Evolutionary conservation across 2,329 filamentous ascomycete species (phyloP), one percentile per base, ranked within the genome.

Genomic region (Aureobasidium sp.): DNA sequence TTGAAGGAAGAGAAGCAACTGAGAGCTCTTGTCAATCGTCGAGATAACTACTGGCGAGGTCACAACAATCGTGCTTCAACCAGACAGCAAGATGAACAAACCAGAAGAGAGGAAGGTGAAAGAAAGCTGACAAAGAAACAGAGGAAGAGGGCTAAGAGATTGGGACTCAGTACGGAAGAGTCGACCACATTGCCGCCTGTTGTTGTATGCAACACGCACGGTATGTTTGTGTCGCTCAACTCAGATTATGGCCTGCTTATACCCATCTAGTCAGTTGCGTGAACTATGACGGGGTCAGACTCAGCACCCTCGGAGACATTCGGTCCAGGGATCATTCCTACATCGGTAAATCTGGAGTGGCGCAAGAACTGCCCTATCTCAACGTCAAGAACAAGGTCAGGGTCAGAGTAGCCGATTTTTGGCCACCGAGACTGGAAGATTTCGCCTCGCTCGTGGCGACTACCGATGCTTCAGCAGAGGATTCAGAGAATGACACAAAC

Each of bases 331-430:
- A 48, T 12, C 52, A 54, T n/a, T 33, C n/a, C 12, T 54, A 47
- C 17, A 44, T 37, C 6, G 37, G 33, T 17, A 50, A 29, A 22
- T 45, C 37, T 27, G 49, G 60, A 14, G 29, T 49, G 14, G 65
- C 71, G 24, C 78, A 78, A 62, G 70, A 68, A 2, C 69, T 92
- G 0, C 90, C 91, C 0, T 96, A 96, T 68, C 79, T 85, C 62
- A 91, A 92, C 69, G 76, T 81, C 62, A 88, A 85, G 45, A 91
- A 91, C 70, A 83, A 85, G 50, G 78, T 84, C 24, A 79, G 81
- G 37, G 86, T 90, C 39, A 86, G 90, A n/a, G 86, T 96, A 1
- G 81, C 96, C 39, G 90, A 96, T 74, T 97, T 89, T 72, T 84
- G 81, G 62, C 93, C 93, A 0, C 74, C 79, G 2, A 79, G 79